Percentiles rank a stretch among this genome's conserved stretches.
These are phyloP conservation scores for Starmerella apicola DNA, from an alignment of 805 yeast species.

Conservation along the genomic window DNA sequence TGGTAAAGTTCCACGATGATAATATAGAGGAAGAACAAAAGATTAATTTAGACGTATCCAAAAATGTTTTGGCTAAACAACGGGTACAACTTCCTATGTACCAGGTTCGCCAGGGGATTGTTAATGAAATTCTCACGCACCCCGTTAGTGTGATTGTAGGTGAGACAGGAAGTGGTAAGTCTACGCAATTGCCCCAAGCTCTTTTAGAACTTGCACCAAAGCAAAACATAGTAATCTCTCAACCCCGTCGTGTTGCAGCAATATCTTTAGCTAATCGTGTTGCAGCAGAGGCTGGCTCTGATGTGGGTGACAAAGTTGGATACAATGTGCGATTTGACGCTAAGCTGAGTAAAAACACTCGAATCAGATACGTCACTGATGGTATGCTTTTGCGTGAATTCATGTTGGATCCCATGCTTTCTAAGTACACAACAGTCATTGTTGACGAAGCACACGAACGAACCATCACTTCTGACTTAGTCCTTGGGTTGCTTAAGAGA, in stretches of 20 bases:
- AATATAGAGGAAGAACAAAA: slow-evolving; percentile 2
- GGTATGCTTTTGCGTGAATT: slow-evolving; percentile 93
- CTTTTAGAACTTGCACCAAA: slow-evolving; percentile 36
- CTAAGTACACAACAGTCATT: slow-evolving; percentile 59
- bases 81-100: slow-evolving; percentile 50
- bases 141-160: slow-evolving; percentile 78
- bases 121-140: slow-evolving; percentile 40
- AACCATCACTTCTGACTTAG: slow-evolving; percentile 78
- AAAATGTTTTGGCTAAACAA: slow-evolving; percentile 5
- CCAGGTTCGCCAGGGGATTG: slow-evolving; percentile 51
- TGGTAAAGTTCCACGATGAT: slow-evolving; percentile 14
- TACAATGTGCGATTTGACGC: slow-evolving; percentile 88
- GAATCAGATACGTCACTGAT: slow-evolving; percentile 79
- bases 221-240: slow-evolving; percentile 76
- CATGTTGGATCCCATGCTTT: slow-evolving; percentile 56
- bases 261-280: slow-evolving; percentile 87
- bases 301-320: slow-evolving; percentile 73
- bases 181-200: slow-evolving; percentile 93
- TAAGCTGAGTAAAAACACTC: slow-evolving; percentile 44
- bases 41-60: background rate
- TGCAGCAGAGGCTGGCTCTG: slow-evolving; percentile 71
- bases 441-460: slow-evolving; percentile 98
- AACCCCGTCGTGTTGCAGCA: slow-evolving; percentile 97
- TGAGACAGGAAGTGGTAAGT: slow-evolving; percentile 96
- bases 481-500: slow-evolving; percentile 76